Base-by-base conservation (phyloP, 805 yeast genomes). In the Candida tammaniensis region DNA sequence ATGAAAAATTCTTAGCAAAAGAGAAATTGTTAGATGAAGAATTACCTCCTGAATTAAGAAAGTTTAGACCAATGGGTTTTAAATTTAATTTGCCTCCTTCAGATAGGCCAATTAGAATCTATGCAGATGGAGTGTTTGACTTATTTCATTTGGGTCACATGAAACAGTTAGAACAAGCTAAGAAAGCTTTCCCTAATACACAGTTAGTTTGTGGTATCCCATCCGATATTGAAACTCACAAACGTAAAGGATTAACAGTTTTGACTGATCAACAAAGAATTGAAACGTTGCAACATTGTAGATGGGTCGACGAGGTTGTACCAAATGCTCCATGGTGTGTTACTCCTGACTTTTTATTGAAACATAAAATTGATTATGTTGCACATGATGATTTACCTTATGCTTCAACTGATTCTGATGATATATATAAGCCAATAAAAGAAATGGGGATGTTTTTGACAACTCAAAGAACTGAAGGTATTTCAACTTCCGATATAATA, bases 121-220 rank as follows among this genome's bases (percentile, higher is more conserved):
- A 93, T 57, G 98, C 98, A 5, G 98, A 93, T 61, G 98, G 98
- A 34, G 96, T 93, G 13, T 93, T 93, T 67, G 98, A 93, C 61
- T 66, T 93, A 43, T 93, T 93, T 65, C 98, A 93, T 61, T 59
- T 93, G 52, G 98, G 98, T 16, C 98, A 93, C 57, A 93, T 93
- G 98, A 80, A 88, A 54, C 98, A 93, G 59, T 70, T 93, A 49
- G 98, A 93, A 55, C 98, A 93, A 63, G 91, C 98, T 49, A 91
- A 93, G 52, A 89, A 91, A 57, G 77, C 95, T 11, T 79, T 93
- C 43, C 83, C 86, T 9, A 86, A 86, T 49, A 95, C 85, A 20
- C 73, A 77, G 37, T 70, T 93, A 51, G 88, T 93, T 17, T 86
- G 91, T 50, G 98, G 98, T 30, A 74, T 91, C 14, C 97, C 98